phyloP scores from a whole-genome alignment of 2,329 filamentous ascomycete species.

The Colletotrichum simmondsii region DNA sequence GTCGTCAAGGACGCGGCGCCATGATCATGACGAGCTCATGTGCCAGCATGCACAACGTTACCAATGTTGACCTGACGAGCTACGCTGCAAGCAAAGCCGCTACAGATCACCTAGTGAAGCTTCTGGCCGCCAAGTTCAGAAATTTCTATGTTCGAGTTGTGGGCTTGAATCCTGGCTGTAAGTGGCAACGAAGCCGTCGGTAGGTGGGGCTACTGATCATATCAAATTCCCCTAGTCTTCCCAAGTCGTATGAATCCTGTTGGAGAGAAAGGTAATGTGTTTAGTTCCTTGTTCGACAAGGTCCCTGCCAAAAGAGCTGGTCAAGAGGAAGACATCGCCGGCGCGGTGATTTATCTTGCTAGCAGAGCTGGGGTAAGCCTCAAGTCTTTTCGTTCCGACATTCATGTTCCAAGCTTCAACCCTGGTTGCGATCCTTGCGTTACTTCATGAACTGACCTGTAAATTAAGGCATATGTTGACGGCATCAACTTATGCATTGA shows the following conservation, averaged over 20 bases:
- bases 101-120: constrained; percentile 60
- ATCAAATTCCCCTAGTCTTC: constrained; percentile 37
- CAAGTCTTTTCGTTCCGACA: neutral
- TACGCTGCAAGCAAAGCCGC: constrained; percentile 63
- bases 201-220: neutral
- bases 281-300: constrained; percentile 44
- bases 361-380: constrained; percentile 45
- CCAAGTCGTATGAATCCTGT: constrained; percentile 48
- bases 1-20: constrained; percentile 53
- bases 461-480: neutral
- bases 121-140: constrained; percentile 59
- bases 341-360: constrained; percentile 43
- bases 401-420: neutral
- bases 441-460: neutral
- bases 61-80: constrained; percentile 62
- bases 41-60: constrained; percentile 63
- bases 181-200: constrained; percentile 11
- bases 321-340: constrained; percentile 44
- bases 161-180: constrained; percentile 47
- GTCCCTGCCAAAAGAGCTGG: constrained; percentile 45
- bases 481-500: neutral
- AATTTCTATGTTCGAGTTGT: constrained; percentile 46
- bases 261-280: constrained; percentile 44
- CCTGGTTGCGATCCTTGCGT: neutral
- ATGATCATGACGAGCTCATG: constrained; percentile 62